Percentiles rank a stretch among this genome's conserved stretches.
Conservation (phyloP, 371 early-diverging fungal species). For the Mucor racemosus region DNA sequence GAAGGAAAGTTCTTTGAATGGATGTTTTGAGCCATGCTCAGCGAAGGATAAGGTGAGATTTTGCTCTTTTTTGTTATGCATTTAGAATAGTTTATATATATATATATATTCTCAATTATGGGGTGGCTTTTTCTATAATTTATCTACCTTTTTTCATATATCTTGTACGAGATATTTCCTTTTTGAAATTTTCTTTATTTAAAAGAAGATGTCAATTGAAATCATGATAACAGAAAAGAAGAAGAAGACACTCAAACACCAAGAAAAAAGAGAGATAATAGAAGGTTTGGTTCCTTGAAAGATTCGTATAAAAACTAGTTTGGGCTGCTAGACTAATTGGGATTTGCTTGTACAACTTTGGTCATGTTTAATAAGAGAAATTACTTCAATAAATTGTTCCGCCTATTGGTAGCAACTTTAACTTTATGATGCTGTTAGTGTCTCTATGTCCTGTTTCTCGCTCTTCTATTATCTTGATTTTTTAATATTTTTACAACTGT, state of each 20-base stretch:
- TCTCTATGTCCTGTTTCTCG: background rate
- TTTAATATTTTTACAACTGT: background rate
- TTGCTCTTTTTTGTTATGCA: slow-evolving; percentile 12
- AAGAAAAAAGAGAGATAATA: background rate
- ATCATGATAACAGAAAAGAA: background rate
- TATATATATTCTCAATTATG: background rate
- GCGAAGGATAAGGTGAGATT: slow-evolving; percentile 53
- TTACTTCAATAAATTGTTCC: slow-evolving; percentile 6
- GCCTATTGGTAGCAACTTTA: slow-evolving; percentile 1
- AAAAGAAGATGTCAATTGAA: background rate
- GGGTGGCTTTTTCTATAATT: background rate
- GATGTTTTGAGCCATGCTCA: slow-evolving; percentile 42
- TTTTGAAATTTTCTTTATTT: background rate
- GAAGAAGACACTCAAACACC: background rate
- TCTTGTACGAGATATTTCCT: background rate
- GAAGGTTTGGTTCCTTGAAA: background rate
- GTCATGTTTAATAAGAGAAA: slow-evolving; percentile 2
- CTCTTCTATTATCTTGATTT: background rate
- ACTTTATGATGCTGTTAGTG: slow-evolving; percentile 3
- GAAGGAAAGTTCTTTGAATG: slow-evolving; percentile 33
- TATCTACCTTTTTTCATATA: background rate
- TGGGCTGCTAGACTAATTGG: background rate
- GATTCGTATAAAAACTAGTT: background rate
- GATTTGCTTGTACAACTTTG: slow-evolving; percentile 4
- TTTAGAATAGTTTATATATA: background rate